These are phyloP conservation scores for Peronospora tabacina DNA, from an alignment of 352 stramenopile genomes.

Conservation along the genomic window DNA sequence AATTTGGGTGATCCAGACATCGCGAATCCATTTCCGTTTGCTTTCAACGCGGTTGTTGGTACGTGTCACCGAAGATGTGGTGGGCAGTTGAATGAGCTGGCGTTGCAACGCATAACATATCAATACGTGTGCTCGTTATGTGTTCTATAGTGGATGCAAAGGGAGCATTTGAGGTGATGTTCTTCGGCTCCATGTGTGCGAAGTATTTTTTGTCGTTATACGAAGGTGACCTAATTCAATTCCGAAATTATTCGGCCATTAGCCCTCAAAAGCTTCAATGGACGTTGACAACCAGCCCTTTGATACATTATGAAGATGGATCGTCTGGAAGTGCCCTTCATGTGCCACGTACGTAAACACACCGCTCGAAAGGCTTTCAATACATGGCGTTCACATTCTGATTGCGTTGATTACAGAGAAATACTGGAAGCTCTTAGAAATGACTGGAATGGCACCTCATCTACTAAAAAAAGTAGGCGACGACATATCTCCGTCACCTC, in stretches of 20 bases:
- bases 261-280: conserved; percentile 10
- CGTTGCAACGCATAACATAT: not conserved
- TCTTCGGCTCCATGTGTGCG: conserved; percentile 58
- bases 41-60: conserved; percentile 59
- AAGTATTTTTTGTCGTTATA: conserved; percentile 44
- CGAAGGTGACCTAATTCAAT: conserved; percentile 55
- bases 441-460: conserved; percentile 20
- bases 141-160: conserved; percentile 32
- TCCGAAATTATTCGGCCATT: conserved; percentile 35
- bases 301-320: conserved; percentile 32
- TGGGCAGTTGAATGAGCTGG: not conserved
- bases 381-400: not conserved
- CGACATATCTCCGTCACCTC: conserved; percentile 1
- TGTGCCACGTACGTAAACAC: conserved; percentile 27
- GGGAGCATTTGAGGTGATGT: conserved; percentile 44
- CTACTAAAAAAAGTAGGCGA: conserved; percentile 6
- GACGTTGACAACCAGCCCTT: conserved; percentile 5
- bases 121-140: not conserved
- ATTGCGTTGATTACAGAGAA: conserved; percentile 28
- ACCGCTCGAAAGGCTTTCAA: no score
- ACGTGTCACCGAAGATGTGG: not conserved
- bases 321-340: conserved; percentile 30
- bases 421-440: conserved; percentile 49
- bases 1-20: conserved; percentile 38
- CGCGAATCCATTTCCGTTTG: conserved; percentile 52